These are phyloP conservation scores for Trichoderma oligosporum DNA, from an alignment of 2,329 filamentous ascomycete species.

Conservation along the genomic window DNA sequence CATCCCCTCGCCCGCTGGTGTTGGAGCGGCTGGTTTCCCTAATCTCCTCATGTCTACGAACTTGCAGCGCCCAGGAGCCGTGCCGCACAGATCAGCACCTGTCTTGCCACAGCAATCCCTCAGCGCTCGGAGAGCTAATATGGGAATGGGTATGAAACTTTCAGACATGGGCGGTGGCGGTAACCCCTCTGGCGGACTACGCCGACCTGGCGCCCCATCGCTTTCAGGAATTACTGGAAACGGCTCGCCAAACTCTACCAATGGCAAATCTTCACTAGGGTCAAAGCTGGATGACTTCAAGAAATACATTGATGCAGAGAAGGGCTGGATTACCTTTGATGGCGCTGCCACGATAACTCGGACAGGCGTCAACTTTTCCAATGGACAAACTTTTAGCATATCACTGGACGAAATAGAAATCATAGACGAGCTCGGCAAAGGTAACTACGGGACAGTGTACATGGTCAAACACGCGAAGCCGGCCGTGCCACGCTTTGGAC, in stretches of 20 bases:
- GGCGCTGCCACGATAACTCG: constrained; percentile 88
- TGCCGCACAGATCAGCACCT: constrained; percentile 52
- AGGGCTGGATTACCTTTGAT: constrained; percentile 86
- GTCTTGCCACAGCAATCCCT: constrained; percentile 54
- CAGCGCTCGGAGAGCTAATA: constrained; percentile 60
- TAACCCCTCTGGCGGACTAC: constrained; percentile 27
- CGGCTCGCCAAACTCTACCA: constrained; percentile 16
- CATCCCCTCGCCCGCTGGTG: constrained; percentile 32
- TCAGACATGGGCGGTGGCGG: constrained; percentile 45
- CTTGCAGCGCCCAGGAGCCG: constrained; percentile 46
- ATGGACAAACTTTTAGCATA: constrained; percentile 85
- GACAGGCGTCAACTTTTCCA: constrained; percentile 86
- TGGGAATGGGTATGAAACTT: constrained; percentile 50
- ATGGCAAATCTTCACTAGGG: constrained; percentile 34
- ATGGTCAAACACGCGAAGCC: constrained; percentile 83
- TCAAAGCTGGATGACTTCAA: constrained; percentile 59
- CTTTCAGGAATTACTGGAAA: constrained; percentile 40
- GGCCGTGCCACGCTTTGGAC: constrained; percentile 54
- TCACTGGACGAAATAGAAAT: constrained; percentile 95
- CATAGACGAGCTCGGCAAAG: constrained; percentile 89
- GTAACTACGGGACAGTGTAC: constrained; percentile 97
- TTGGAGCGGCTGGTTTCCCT: constrained; percentile 42
- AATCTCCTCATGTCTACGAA: constrained; percentile 42
- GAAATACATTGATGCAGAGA: constrained; percentile 86
- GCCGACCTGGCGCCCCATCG: constrained; percentile 39